A percentile compares a stretch with the other conserved stretches of the same genome.
Conservation (phyloP, 305 asterid genomes). For the Withania somnifera region DNA sequence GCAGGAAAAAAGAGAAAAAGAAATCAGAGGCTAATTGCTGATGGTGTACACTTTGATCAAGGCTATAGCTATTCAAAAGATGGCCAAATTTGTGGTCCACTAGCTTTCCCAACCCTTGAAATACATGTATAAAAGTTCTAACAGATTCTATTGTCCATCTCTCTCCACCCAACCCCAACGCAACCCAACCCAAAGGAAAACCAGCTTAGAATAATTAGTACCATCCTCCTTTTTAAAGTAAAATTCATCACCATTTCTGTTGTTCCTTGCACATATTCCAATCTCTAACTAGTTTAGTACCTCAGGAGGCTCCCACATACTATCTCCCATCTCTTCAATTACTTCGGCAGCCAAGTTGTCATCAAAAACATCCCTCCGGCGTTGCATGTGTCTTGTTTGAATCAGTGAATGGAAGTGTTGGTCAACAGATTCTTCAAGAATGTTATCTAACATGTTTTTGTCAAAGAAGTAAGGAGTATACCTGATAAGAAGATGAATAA, state of each 20-base stretch:
- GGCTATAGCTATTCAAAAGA: background rate
- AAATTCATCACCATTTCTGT: background rate
- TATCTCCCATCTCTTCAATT: conserved; percentile 80
- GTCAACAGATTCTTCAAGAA: conserved; percentile 87
- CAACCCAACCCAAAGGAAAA: background rate
- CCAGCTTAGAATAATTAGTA: background rate
- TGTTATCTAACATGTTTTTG: conserved; percentile 73
- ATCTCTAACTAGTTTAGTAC: conserved; percentile 25
- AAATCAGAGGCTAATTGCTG: background rate
- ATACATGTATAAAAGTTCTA: background rate
- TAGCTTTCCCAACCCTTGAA: background rate
- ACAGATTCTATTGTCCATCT: background rate
- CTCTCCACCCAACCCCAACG: background rate
- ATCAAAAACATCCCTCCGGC: conserved; percentile 62
- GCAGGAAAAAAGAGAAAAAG: background rate
- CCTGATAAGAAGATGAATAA: conserved; percentile 31
- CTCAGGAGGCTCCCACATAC: conserved; percentile 87
- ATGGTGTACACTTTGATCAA: background rate
- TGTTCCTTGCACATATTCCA: no score
- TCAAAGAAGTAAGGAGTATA: conserved; percentile 86
- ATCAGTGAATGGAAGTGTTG: conserved; percentile 78
- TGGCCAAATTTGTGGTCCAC: background rate
- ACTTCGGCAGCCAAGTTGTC: conserved; percentile 53
- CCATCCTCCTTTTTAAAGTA: background rate
- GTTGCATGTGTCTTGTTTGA: conserved; percentile 62